Conservation (phyloP, 345 rosid species). For the Eucalyptus regnans region DNA sequence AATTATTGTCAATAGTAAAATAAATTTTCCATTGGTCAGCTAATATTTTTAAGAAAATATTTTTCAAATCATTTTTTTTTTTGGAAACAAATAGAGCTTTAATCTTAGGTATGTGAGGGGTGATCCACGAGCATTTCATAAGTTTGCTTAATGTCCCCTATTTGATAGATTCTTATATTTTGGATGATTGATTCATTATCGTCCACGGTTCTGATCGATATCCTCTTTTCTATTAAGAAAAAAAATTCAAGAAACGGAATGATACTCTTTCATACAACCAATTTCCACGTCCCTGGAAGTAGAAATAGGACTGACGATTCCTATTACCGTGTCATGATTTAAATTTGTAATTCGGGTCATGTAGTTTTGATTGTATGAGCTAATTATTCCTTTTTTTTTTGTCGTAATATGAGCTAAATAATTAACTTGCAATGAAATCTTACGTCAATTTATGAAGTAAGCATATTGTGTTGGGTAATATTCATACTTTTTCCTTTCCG, state of each 20-base stretch:
- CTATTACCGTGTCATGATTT: not conserved
- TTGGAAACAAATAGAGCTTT: no score
- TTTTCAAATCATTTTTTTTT: no score
- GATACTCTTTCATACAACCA: not conserved
- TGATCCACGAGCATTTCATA: not conserved
- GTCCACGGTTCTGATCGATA: not conserved
- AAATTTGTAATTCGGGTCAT: not conserved
- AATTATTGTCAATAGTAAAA: fast-evolving
- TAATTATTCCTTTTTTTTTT: not conserved
- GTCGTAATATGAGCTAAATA: not conserved
- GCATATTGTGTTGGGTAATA: not conserved
- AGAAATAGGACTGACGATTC: not conserved
- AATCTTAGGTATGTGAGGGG: not conserved
- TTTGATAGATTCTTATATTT: not conserved
- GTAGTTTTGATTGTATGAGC: not conserved
- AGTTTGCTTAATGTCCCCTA: not conserved
- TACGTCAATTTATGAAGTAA: not conserved
- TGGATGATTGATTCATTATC: not conserved
- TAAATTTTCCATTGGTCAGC: no score
- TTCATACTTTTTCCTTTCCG: not conserved
- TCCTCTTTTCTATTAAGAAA: not conserved
- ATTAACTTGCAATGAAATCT: not conserved
- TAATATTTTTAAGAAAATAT: no score
- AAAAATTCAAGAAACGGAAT: not conserved
- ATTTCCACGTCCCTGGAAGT: not conserved